phyloP scores from a whole-genome alignment of 2,329 filamentous ascomycete species.

The Penicillium hesseltinei region DNA sequence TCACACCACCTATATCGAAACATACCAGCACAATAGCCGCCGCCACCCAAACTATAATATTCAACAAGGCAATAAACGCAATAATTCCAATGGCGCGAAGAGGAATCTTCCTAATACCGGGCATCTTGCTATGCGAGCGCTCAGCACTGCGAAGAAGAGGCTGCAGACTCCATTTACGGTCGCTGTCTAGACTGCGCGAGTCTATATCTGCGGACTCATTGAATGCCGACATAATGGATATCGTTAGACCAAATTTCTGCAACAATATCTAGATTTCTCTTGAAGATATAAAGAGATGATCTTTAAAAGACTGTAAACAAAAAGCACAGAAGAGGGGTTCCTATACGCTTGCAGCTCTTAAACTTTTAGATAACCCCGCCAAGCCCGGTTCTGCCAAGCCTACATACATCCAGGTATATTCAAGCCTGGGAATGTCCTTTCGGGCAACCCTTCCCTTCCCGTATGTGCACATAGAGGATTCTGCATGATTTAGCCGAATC shows the following conservation, averaged over 20 bases:
- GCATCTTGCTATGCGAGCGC: slow-evolving; percentile 51
- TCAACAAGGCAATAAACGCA: slow-evolving; percentile 51
- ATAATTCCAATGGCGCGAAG: slow-evolving; percentile 59
- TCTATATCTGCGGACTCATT: slow-evolving; percentile 8
- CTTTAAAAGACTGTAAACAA: neutral
- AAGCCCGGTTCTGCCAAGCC: neutral
- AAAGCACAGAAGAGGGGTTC: slow-evolving; percentile 1
- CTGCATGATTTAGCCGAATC: neutral
- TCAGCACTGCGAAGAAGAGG: slow-evolving; percentile 42
- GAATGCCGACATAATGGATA: neutral
- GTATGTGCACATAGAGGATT: neutral
- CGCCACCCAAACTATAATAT: slow-evolving; percentile 58
- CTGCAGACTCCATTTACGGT: slow-evolving; percentile 31
- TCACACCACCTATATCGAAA: neutral
- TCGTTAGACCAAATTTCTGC: neutral
- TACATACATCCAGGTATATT: neutral
- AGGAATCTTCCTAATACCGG: slow-evolving; percentile 56
- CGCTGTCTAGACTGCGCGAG: slow-evolving; percentile 7
- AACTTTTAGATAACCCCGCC: neutral
- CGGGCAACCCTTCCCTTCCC: neutral
- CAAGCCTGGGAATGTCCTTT: neutral
- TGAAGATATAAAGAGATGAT: neutral
- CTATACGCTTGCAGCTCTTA: neutral
- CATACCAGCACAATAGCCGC: slow-evolving; percentile 57
- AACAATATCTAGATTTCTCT: neutral